Evolutionary conservation across 106 monocot species (phyloP).

Genomic region (Acorus gramineus): DNA sequence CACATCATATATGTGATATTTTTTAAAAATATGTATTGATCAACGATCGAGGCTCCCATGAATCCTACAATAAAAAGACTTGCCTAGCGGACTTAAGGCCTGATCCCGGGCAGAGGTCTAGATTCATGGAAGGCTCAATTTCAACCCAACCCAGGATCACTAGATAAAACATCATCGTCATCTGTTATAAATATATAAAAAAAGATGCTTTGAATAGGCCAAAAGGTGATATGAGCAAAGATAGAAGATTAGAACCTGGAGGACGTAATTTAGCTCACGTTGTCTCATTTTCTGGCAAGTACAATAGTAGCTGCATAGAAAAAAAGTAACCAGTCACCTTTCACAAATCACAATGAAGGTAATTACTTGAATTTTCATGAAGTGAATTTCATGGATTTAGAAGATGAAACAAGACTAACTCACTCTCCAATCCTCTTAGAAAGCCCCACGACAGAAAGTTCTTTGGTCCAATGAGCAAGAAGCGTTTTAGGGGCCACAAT

Average conservation of each 20-base stretch:
- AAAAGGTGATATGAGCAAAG: no score
- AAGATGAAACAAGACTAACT: slow-evolving; percentile 4
- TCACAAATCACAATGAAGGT: not conserved
- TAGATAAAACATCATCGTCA: no score
- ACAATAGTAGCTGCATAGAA: slow-evolving; percentile 66
- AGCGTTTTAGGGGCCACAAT: slow-evolving; percentile 96
- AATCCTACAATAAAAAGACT: no score
- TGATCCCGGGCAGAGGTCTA: no score
- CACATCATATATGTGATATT: no score
- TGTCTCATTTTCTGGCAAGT: slow-evolving; percentile 50
- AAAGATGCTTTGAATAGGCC: no score
- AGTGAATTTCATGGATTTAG: not conserved
- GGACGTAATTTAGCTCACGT: slow-evolving; percentile 51
- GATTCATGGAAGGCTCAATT: no score
- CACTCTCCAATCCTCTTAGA: slow-evolving; percentile 67
- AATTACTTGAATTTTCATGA: not conserved
- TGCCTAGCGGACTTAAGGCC: no score
- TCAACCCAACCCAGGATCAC: no score
- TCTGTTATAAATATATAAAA: no score
- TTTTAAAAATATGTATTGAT: no score
- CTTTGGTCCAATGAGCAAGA: slow-evolving; percentile 83
- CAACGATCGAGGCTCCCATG: no score
- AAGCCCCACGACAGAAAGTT: slow-evolving; percentile 81
- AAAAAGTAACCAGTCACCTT: not conserved
- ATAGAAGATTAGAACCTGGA: slow-evolving; percentile 34